Evolutionary conservation across 2,329 filamentous ascomycete species (phyloP).

Genomic region (Fusarium tricinctum): DNA sequence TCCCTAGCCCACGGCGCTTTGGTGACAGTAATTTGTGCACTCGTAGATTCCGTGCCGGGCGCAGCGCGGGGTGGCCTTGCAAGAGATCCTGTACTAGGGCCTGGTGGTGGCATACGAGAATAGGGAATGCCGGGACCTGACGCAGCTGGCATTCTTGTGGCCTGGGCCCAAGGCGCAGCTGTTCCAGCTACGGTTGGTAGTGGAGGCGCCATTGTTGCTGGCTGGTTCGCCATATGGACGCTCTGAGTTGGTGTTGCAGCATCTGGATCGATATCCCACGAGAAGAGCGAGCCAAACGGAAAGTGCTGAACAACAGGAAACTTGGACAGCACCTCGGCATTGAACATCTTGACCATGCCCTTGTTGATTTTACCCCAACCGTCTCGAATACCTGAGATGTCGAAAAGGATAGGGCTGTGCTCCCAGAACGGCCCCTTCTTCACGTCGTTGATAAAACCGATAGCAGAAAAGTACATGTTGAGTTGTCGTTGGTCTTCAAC

Average conservation of each 20-base stretch:
- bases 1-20: conserved; percentile 64
- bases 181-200: conserved; percentile 53
- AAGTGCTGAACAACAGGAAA: conserved; percentile 99
- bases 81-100: conserved; percentile 48
- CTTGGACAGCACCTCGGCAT: conserved; percentile 94
- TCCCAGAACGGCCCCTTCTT: conserved; percentile 98
- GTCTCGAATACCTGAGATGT: conserved; percentile 89
- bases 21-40: conserved; percentile 58
- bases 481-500: conserved; percentile 74
- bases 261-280: conserved; percentile 77
- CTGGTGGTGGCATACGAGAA: conserved; percentile 54
- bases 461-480: conserved; percentile 94
- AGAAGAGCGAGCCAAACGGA: conserved; percentile 83
- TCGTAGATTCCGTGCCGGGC: conserved; percentile 51
- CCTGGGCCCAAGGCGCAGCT: conserved; percentile 62
- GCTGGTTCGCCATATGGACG: conserved; percentile 71
- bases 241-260: conserved; percentile 65
- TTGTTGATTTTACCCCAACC: conserved; percentile 99
- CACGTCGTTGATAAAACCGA: conserved; percentile 97
- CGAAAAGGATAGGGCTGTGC: conserved; percentile 93
- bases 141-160: conserved; percentile 57
- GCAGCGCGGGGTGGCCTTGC: conserved; percentile 41
- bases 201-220: conserved; percentile 50
- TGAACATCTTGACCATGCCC: conserved; percentile 99
- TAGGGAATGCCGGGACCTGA: conserved; percentile 57